Evolutionary conservation across 176 grass and related monocot genomes (phyloP), one percentile per base, ranked within the genome.

Genomic region (Zoysia pacifica): DNA sequence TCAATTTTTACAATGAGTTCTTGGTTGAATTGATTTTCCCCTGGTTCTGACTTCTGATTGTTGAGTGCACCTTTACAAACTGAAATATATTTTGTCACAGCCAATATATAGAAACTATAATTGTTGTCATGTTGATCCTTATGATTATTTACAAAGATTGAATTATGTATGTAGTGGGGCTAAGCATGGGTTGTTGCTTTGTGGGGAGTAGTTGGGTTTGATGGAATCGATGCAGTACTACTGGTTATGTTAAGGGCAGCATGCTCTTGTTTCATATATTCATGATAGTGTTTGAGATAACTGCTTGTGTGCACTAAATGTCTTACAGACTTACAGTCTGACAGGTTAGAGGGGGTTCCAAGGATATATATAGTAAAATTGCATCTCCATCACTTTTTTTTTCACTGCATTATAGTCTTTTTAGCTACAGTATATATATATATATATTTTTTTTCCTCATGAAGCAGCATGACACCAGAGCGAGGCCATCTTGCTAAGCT

Each of bases 401-500:
- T 86, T 68, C 28, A 40, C 51, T 68, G 61, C 76, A 59, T 45
- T 48, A 48, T 28, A 54, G 3, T 11, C n/a, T 37, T 72, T 6
- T 72, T 48, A 58, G 7, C 9, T 13, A 35, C 63, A 14, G 13
- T 54, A 46, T 73, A 73, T 19, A 73, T n/a, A n/a, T n/a, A n/a
- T n/a, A n/a, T n/a, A n/a, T n/a, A n/a, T n/a, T n/a, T 4, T n/a
- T 3, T 74, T 56, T 19, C 6, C 40, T 62, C 2, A 6, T 69
- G 3, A 46, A 35, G 6, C 19, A 62, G 7, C 3, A 48, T 15
- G 54, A 37, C 18, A 49, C 5, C 3, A 43, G 16, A 79, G 45
- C 42, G 41, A 43, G 50, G 10, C 13, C 43, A 28, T 37, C 41
- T 18, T 65, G 65, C 16, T 81, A 77, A 82, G 76, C 10, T 70